phyloP scores from a whole-genome alignment of 2,329 filamentous ascomycete genomes.

The Phialemoniopsis sp. region DNA sequence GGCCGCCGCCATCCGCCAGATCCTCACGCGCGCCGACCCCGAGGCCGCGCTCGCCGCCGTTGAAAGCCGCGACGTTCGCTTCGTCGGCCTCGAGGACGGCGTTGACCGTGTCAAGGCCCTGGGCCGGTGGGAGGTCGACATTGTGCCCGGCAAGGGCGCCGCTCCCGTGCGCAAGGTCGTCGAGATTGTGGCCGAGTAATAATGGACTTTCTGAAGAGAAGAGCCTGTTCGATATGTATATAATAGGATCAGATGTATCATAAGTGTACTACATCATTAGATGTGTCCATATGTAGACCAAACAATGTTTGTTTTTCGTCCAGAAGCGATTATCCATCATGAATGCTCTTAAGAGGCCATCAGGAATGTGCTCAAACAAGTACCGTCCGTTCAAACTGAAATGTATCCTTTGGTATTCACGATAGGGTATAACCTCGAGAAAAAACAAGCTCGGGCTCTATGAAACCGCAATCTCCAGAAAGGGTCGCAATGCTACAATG shows the following conservation, averaged over 20 bases:
- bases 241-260: no score
- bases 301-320: no score
- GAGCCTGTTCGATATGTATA: no score
- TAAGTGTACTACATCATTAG: no score
- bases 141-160: slow-evolving; percentile 19
- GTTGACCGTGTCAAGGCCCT: slow-evolving; percentile 29
- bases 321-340: no score
- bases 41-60: slow-evolving; percentile 26
- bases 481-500: not conserved
- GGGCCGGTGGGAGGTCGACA: slow-evolving; percentile 32
- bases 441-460: not conserved
- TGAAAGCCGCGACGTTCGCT: slow-evolving; percentile 25
- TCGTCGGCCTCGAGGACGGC: slow-evolving; percentile 24
- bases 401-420: not conserved
- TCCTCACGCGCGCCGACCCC: slow-evolving; percentile 20
- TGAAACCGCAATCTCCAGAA: not conserved
- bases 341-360: no score
- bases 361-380: no score
- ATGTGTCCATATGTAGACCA: no score
- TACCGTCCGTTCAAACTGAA: no score
- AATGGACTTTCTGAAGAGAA: no score
- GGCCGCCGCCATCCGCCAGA: slow-evolving; percentile 23
- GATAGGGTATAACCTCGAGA: not conserved
- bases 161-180: slow-evolving; percentile 24
- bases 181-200: slow-evolving; percentile 25